Percentiles rank a stretch among this genome's conserved stretches.
Evolutionary conservation across 345 rosid genomes (phyloP).

Genomic region (Citrus glauca): DNA sequence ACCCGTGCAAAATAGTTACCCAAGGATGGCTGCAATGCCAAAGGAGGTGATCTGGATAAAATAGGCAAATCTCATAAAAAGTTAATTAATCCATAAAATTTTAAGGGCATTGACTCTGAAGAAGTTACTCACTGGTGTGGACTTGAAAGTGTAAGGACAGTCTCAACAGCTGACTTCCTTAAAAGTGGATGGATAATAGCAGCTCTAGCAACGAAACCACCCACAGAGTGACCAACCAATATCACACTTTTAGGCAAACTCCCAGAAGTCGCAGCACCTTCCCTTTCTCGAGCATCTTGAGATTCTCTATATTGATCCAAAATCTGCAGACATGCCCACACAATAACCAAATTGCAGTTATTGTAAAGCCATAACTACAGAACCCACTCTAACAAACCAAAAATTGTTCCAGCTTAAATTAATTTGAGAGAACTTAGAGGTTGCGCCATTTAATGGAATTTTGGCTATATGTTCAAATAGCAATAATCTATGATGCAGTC

Average conservation of each 20-base stretch:
- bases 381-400: not conserved
- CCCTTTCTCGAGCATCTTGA: slow-evolving; percentile 58
- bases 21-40: slow-evolving; percentile 94
- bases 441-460: not conserved
- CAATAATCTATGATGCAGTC: not conserved
- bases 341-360: slow-evolving; percentile 1
- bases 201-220: slow-evolving; percentile 99
- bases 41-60: slow-evolving; percentile 89
- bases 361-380: not conserved
- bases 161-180: slow-evolving; percentile 77
- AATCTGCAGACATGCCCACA: slow-evolving; percentile 50
- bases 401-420: slow-evolving; percentile 2
- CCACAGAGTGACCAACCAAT: slow-evolving; percentile 98
- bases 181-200: slow-evolving; percentile 79
- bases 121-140: slow-evolving; percentile 82
- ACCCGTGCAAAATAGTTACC: slow-evolving; percentile 76
- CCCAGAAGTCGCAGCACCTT: slow-evolving; percentile 67
- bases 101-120: slow-evolving; percentile 16
- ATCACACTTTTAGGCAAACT: slow-evolving; percentile 78
- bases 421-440: not conserved
- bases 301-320: slow-evolving; percentile 88
- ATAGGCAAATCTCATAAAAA: slow-evolving; percentile 22
- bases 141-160: slow-evolving; percentile 87
- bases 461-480: not conserved
- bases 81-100: slow-evolving; percentile 16